A percentile compares a stretch with the other conserved stretches of the same genome.
Conservation (phyloP, 1,284 basidiomycete genomes). For the Cryptococcus sp. region DNA sequence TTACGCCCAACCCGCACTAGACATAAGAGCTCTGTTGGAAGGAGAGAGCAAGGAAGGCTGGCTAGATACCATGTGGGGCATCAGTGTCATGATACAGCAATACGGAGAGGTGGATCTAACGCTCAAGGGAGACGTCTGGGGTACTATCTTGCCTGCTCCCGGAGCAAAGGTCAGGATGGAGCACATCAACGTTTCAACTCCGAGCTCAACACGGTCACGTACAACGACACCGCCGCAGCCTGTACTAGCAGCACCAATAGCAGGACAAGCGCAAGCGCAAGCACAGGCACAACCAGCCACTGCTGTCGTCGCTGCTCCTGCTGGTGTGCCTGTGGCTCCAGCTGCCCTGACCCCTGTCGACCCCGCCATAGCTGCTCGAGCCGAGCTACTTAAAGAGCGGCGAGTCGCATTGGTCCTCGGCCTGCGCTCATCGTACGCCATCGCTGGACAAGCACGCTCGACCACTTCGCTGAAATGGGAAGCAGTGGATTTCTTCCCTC, state of each 20-base stretch:
- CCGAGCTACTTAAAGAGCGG: constrained; percentile 10
- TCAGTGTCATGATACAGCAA: constrained; percentile 14
- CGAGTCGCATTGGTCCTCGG: constrained; percentile 8
- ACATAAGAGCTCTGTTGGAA: constrained; percentile 3
- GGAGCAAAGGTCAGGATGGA: constrained; percentile 11
- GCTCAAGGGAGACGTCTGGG: constrained; percentile 15
- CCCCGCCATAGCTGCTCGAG: constrained; percentile 2
- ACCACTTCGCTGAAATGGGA: neutral
- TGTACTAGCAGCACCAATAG: no score
- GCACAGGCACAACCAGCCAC: neutral
- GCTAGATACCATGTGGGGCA: constrained; percentile 15
- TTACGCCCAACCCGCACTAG: constrained; percentile 3
- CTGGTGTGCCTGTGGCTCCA: neutral
- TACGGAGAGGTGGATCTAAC: constrained; percentile 11
- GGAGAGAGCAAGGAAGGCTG: constrained; percentile 7
- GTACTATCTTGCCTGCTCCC: constrained; percentile 10
- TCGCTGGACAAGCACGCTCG: neutral
- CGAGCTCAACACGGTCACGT: no score
- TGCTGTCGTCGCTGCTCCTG: neutral
- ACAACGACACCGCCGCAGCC: no score
- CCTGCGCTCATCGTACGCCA: constrained; percentile 5
- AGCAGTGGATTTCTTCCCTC: constrained; percentile 1
- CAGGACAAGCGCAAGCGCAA: neutral
- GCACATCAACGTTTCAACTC: neutral
- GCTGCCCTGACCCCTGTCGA: neutral